A percentile compares a stretch with the other conserved stretches of the same genome.
phyloP scores from a whole-genome alignment of 1,139 yeast genomes.

The Debaryomycetaceae sp. region DNA sequence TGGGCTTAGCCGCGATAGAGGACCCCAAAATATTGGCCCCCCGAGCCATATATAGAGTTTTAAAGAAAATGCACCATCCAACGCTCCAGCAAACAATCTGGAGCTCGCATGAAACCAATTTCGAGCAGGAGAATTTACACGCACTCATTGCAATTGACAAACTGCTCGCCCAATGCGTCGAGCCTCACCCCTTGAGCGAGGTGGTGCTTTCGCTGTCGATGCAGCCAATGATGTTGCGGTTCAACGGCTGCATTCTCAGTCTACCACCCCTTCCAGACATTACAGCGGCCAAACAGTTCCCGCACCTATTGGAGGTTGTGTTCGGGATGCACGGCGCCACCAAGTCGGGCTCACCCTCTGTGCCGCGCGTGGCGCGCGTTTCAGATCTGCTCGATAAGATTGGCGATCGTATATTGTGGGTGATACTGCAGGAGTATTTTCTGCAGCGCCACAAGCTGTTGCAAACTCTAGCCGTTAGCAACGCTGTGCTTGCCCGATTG shows the following conservation, averaged over 20 bases:
- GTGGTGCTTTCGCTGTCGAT: slow-evolving; percentile 3
- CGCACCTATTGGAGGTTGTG: slow-evolving; percentile 6
- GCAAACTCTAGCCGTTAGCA: slow-evolving; percentile 12
- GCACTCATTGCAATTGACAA: slow-evolving; percentile 3
- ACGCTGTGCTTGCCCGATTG: slow-evolving; percentile 12
- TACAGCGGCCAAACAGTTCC: slow-evolving; percentile 3
- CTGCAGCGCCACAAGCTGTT: slow-evolving; percentile 10
- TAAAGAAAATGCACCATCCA: slow-evolving; percentile 3
- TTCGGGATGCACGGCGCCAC: slow-evolving; percentile 9
- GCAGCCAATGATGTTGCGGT: slow-evolving; percentile 5
- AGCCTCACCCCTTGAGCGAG: slow-evolving; percentile 4
- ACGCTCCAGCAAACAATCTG: slow-evolving; percentile 1
- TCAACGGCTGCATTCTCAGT: slow-evolving; percentile 4
- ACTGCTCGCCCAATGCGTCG: not conserved
- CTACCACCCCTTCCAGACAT: slow-evolving; percentile 10
- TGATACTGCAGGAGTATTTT: slow-evolving; percentile 11
- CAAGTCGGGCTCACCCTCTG: no score
- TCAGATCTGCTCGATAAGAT: slow-evolving; percentile 12
- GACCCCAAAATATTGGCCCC: slow-evolving; percentile 4
- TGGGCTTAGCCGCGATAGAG: slow-evolving; percentile 6
- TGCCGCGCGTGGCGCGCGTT: slow-evolving; percentile 5
- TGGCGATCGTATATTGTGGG: slow-evolving; percentile 13
- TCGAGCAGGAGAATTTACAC: slow-evolving; percentile 2
- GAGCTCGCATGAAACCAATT: slow-evolving; percentile 4
- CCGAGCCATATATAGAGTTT: slow-evolving; percentile 3